A percentile compares a stretch with the other conserved stretches of the same genome.
Conservation (phyloP, 768 basidiomycete genomes). For the Boletellus sp. region DNA sequence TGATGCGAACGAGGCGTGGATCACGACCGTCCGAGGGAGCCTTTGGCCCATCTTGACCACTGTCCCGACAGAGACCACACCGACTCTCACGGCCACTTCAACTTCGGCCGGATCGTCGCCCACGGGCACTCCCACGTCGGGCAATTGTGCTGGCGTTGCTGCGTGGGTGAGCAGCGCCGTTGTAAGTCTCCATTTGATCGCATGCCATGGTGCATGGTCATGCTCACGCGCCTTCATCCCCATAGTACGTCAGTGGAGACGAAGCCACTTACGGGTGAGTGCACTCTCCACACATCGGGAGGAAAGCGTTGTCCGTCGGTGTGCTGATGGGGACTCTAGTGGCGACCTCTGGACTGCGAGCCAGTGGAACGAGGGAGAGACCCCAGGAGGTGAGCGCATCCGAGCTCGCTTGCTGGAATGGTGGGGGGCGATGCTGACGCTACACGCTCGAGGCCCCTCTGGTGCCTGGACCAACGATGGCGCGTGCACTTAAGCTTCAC, state of each 20-base stretch:
- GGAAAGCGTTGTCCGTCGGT: neutral
- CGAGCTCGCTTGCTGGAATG: neutral
- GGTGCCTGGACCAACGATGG: slow-evolving; percentile 60
- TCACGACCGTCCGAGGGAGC: slow-evolving; percentile 35
- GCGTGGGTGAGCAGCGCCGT: slow-evolving; percentile 39
- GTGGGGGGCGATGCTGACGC: neutral
- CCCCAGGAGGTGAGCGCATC: slow-evolving; percentile 24
- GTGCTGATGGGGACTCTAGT: slow-evolving; percentile 21
- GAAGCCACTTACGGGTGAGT: slow-evolving; percentile 41
- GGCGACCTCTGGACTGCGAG: slow-evolving; percentile 48
- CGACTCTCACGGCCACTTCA: neutral
- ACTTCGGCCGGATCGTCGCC: slow-evolving; percentile 13
- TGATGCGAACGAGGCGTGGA: slow-evolving; percentile 38
- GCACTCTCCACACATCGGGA: neutral
- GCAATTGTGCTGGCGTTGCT: slow-evolving; percentile 39
- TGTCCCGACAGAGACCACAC: neutral
- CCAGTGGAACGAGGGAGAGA: slow-evolving; percentile 44
- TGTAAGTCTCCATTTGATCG: slow-evolving; percentile 26
- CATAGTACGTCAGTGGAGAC: slow-evolving; percentile 41
- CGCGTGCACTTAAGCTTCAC: slow-evolving; percentile 31
- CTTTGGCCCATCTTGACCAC: slow-evolving; percentile 33
- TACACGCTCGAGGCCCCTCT: slow-evolving; percentile 35
- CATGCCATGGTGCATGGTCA: neutral
- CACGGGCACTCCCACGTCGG: slow-evolving; percentile 21
- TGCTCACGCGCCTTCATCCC: neutral